Conservation (phyloP, 1,284 basidiomycete species). For the Cryptococcus depauperatus region DNA sequence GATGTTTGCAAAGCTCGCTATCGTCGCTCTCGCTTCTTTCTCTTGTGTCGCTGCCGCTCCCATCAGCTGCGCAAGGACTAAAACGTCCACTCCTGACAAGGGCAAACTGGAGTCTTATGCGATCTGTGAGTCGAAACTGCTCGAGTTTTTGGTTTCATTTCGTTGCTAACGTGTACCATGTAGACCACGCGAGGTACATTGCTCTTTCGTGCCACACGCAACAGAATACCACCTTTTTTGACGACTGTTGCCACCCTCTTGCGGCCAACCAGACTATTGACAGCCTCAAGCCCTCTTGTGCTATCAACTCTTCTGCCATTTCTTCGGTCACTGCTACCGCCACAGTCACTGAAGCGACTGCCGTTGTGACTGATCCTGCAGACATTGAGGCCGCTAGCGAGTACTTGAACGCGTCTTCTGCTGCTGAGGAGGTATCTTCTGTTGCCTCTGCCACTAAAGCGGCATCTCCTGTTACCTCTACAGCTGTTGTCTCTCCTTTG, state of each 20-base stretch:
- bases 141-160: constrained; percentile 1
- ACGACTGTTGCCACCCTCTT: constrained; percentile 54
- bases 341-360: constrained; percentile 25
- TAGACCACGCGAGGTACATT: constrained; percentile 57
- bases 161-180: background rate
- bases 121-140: constrained; percentile 39
- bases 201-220: constrained; percentile 51
- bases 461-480: constrained; percentile 6
- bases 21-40: constrained; percentile 45
- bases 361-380: constrained; percentile 19
- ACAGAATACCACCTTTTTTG: constrained; percentile 57
- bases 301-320: constrained; percentile 34
- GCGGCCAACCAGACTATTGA: constrained; percentile 49
- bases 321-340: constrained; percentile 20
- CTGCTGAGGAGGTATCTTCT: constrained; percentile 15
- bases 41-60: constrained; percentile 51
- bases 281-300: constrained; percentile 53
- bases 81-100: constrained; percentile 29
- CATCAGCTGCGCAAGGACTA: constrained; percentile 42
- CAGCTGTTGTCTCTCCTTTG: constrained; percentile 11
- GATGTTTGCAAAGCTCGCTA: constrained; percentile 47
- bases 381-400: constrained; percentile 10
- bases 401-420: constrained; percentile 13
- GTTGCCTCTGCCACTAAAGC: constrained; percentile 7
- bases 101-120: constrained; percentile 52